Evolutionary conservation across 2,329 filamentous ascomycete genomes (phyloP).

Genomic region (Ophidiomyces ophidiicola): DNA sequence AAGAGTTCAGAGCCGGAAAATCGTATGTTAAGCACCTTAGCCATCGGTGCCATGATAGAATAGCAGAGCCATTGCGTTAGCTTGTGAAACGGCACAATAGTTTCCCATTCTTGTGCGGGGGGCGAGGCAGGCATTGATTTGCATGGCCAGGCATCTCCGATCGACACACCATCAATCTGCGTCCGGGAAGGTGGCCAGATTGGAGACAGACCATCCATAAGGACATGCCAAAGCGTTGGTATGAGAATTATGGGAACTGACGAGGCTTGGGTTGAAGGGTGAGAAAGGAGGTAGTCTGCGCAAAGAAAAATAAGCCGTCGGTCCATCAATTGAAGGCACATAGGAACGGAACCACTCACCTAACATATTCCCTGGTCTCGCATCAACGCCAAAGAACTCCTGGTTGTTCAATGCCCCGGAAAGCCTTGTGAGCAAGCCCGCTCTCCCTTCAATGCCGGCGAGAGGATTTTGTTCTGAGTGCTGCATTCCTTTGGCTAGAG

Average conservation of each 20-base stretch:
- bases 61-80: conserved; percentile 91
- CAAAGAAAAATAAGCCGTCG: conserved; percentile 1
- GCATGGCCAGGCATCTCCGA: conserved; percentile 93
- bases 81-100: conserved; percentile 84
- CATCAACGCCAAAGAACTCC: conserved; percentile 72
- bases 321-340: conserved; percentile 2
- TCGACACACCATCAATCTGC: conserved; percentile 68
- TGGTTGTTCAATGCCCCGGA: conserved; percentile 64
- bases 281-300: conserved; percentile 78
- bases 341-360: conserved; percentile 42
- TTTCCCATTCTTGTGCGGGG: conserved; percentile 59
- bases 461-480: conserved; percentile 69
- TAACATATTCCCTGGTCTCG: conserved; percentile 85
- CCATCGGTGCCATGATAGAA: conserved; percentile 85
- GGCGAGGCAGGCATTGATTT: conserved; percentile 60
- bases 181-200: conserved; percentile 88
- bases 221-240: conserved; percentile 76
- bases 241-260: conserved; percentile 78
- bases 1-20: conserved; percentile 71
- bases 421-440: conserved; percentile 64
- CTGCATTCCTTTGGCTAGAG: conserved; percentile 71
- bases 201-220: conserved; percentile 72
- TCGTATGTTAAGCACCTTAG: conserved; percentile 63
- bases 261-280: conserved; percentile 77
- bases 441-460: conserved; percentile 72